Base-by-base conservation (phyloP, 108 stramenopile genomes). In the Stephanodiscus minutulus region DNA sequence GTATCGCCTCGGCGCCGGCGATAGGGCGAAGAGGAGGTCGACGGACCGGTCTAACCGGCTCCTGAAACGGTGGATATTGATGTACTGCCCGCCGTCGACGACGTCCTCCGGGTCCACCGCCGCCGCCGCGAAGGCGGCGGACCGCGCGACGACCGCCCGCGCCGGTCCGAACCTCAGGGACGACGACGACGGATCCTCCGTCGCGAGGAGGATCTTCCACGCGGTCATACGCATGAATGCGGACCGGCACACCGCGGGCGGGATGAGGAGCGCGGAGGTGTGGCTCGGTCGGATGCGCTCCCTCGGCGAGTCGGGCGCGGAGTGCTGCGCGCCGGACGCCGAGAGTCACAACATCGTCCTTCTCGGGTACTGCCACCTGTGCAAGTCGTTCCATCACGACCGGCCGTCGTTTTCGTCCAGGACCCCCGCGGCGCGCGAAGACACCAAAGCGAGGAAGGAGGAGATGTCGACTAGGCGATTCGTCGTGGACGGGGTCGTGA, bases 311-410 rank as follows among this genome's bases (percentile, higher is more conserved):
- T 46, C 52, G 12, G 79, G 72, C 11, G 25, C 41, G 27, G 21
- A 18, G 25, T 43, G 57, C 6, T 80, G 72, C 46, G 67, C 53
- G 7, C 79, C 72, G 10, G 72, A 73, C 59, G 58, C 68, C 36
- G 59, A 63, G 39, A 49, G 72, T 3, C 69, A 80, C 79, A 80
- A 80, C 47, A 41, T 80, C 17, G 66, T 80, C 0, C 33, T 80
- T 29, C 69, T 73, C 1, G 71, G 70, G 39, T 73, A 66, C 49
- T 62, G 66, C 49, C 68, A 80, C 36, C 29, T 73, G 44, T 80
- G 62, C 54, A 73, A 64, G 36, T n/a, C 29, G 5, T 54, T 41
- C 20, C 21, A 27, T 17, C 39, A 43, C 47, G 41, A 12, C 27
- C 27, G 69, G 7, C 5, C 39, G 39, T n/a, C n/a, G n/a, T n/a